Evolutionary conservation across 2,329 filamentous ascomycete species (phyloP).

Genomic region (Exophiala alcalophila): DNA sequence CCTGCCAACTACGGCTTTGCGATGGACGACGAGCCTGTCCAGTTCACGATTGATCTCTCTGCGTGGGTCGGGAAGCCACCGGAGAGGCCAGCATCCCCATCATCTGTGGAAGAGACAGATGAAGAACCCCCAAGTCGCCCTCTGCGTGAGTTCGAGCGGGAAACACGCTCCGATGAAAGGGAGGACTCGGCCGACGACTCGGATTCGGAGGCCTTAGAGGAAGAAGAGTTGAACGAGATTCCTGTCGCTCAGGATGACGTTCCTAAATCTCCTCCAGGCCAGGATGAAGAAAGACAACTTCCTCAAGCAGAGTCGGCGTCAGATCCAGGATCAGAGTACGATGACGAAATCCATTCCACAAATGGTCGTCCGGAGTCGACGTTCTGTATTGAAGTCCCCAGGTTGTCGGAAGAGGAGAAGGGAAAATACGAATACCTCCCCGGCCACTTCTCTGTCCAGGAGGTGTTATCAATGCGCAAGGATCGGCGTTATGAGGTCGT

Average conservation of each 20-base stretch:
- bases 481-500: slow-evolving; percentile 35
- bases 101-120: background rate
- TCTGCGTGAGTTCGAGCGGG: background rate
- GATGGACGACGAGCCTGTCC: too few relatives aligned
- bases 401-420: slow-evolving; percentile 32
- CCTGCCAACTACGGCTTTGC: slow-evolving; percentile 1
- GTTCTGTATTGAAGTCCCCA: slow-evolving; percentile 36
- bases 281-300: background rate
- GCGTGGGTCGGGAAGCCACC: slow-evolving; percentile 27
- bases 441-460: slow-evolving; percentile 38
- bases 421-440: slow-evolving; percentile 41
- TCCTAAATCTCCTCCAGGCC: background rate
- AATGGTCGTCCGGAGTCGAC: slow-evolving; percentile 1
- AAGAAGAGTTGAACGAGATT: background rate
- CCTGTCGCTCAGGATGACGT: too few relatives aligned
- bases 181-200: too few relatives aligned
- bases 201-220: background rate
- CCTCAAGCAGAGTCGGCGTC: background rate
- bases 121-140: background rate
- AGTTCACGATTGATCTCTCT: slow-evolving; percentile 21
- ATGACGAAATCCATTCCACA: background rate
- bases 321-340: slow-evolving; percentile 7
- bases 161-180: background rate
- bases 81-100: slow-evolving; percentile 1
- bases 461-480: slow-evolving; percentile 34